These are phyloP conservation scores for Picochlorum sp. DNA, from an alignment of 139 green algal genomes.

Conservation along the genomic window DNA sequence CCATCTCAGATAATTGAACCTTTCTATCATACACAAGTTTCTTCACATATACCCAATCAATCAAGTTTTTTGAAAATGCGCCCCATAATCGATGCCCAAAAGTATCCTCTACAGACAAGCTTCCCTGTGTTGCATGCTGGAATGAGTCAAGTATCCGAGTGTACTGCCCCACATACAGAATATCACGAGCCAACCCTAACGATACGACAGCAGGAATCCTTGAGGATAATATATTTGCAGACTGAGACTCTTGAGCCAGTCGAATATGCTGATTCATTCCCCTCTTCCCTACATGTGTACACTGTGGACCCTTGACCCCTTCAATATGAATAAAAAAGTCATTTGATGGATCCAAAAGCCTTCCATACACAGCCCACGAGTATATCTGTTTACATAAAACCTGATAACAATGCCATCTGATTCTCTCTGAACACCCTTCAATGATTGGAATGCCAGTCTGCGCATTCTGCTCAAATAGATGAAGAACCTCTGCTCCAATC, in stretches of 20 bases:
- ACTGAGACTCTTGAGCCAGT: conserved; percentile 41
- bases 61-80: not conserved
- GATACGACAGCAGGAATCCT: not conserved
- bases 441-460: conserved; percentile 59
- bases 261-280: conserved; percentile 14
- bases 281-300: not conserved
- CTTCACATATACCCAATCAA: not conserved
- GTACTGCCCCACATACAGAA: no score
- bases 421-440: conserved; percentile 50
- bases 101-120: no score
- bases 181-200: not conserved
- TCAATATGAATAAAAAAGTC: conserved; percentile 79
- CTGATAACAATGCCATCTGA: conserved; percentile 84
- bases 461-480: conserved; percentile 33
- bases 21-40: not conserved
- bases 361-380: conserved; percentile 77
- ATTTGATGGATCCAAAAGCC: conserved; percentile 51
- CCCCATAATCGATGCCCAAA: not conserved
- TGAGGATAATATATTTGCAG: conserved; percentile 18
- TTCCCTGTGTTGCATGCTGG: no score
- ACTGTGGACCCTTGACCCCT: no score
- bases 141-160: no score
- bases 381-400: conserved; percentile 75
- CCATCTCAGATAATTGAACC: not conserved
- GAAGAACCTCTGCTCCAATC: conserved; percentile 42